Evolutionary conservation across 2,329 filamentous ascomycete species (phyloP).

Genomic region (Magnaporthales sp.): DNA sequence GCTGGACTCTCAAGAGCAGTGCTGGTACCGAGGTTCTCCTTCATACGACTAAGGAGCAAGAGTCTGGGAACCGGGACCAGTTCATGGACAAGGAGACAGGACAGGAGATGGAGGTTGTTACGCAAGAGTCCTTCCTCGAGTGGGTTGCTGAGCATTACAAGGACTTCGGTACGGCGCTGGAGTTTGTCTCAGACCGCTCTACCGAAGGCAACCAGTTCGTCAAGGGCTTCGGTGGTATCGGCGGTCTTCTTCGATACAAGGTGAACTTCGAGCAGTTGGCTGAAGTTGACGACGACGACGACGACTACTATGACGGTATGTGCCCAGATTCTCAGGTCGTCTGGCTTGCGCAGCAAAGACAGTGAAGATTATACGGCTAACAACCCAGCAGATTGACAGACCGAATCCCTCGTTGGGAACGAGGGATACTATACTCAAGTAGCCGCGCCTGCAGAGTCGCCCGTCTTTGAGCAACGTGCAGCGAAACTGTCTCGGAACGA

Average conservation of each 20-base stretch:
- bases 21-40: conserved; percentile 64
- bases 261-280: conserved; percentile 99
- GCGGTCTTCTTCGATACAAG: conserved; percentile 95
- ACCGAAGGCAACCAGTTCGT: conserved; percentile 99
- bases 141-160: conserved; percentile 99
- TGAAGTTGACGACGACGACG: conserved; percentile 82
- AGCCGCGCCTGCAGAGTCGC: conserved; percentile 10
- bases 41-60: conserved; percentile 82
- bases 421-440: conserved; percentile 70
- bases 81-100: conserved; percentile 96
- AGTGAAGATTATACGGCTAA: not conserved
- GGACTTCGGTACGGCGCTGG: conserved; percentile 89
- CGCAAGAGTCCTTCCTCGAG: conserved; percentile 90
- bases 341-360: not conserved
- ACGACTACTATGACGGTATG: conserved; percentile 76
- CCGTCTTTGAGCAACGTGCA: conserved; percentile 1
- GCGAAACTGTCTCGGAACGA: conserved; percentile 26
- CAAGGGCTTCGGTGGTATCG: conserved; percentile 98
- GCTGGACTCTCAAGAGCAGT: conserved; percentile 80
- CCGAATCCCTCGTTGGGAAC: conserved; percentile 76
- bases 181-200: conserved; percentile 96
- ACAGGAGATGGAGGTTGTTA: conserved; percentile 91
- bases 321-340: not conserved
- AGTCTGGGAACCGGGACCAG: conserved; percentile 62
- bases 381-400: conserved; percentile 64